phyloP scores from a whole-genome alignment of 768 basidiomycete species.

The Mrakia frigida region DNA sequence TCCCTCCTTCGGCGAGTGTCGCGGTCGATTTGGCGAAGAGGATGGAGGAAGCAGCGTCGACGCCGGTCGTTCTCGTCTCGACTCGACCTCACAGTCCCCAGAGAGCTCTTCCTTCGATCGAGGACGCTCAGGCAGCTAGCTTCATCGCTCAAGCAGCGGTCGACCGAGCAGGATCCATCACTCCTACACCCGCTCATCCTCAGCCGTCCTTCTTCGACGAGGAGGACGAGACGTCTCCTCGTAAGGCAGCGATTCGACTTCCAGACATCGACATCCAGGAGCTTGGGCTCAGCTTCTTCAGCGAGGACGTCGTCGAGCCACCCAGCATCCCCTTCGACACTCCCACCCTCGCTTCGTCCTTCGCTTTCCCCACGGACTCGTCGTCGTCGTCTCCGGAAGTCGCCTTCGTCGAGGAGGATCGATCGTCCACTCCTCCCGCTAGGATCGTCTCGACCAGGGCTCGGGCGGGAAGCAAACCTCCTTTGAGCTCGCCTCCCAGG shows the following conservation, averaged over 20 bases:
- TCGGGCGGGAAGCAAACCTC: background rate
- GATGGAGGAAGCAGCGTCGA: background rate
- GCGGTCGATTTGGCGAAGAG: conserved; percentile 8
- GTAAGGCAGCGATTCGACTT: background rate
- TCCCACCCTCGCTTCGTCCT: background rate
- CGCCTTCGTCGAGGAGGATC: background rate
- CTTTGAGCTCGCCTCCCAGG: background rate
- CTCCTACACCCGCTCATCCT: background rate
- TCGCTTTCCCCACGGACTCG: background rate
- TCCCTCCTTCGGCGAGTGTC: background rate
- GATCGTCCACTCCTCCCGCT: background rate
- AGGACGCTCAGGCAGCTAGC: background rate
- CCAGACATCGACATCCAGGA: conserved; percentile 5
- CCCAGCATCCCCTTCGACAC: conserved; percentile 1
- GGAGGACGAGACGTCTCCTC: background rate
- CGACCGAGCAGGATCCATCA: background rate
- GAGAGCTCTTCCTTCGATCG: background rate
- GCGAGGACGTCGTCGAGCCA: background rate
- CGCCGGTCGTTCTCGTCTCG: background rate
- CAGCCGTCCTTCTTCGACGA: background rate
- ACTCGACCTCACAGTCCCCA: background rate
- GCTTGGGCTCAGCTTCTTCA: conserved; percentile 3
- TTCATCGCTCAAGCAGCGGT: background rate
- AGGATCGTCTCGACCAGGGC: background rate
- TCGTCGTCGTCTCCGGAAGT: too few relatives aligned